Evolutionary conservation across 179 eudicot genomes (phyloP).

Genomic region (Drosera spatulata): DNA sequence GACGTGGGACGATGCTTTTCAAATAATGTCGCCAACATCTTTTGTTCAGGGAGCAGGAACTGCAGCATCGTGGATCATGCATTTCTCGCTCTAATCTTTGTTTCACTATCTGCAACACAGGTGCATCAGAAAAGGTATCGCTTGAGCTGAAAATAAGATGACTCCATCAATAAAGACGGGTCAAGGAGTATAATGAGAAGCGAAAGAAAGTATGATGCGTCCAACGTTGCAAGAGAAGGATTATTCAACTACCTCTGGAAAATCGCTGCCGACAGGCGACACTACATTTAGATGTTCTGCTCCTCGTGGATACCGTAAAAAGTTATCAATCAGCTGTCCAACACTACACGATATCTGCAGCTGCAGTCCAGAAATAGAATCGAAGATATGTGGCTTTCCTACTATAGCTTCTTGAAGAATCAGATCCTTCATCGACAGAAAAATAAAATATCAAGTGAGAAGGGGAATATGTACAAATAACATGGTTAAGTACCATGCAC

Average conservation of each 20-base stretch:
- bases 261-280: constrained; percentile 12
- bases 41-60: constrained; percentile 10
- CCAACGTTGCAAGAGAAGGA: no score
- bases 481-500: background rate
- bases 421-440: background rate
- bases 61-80: constrained; percentile 11
- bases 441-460: no score
- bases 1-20: no score
- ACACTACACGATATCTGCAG: constrained; percentile 5
- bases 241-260: constrained; percentile 13
- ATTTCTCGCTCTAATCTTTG: constrained; percentile 8
- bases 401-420: constrained; percentile 8
- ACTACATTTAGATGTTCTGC: constrained; percentile 6
- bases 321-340: constrained; percentile 11
- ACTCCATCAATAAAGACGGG: background rate
- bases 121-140: background rate
- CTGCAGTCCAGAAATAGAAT: background rate
- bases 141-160: no score
- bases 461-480: background rate
- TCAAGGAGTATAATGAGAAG: background rate
- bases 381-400: background rate
- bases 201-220: no score
- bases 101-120: constrained; percentile 7
- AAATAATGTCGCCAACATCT: constrained; percentile 23
- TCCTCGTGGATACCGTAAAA: constrained; percentile 7